Conservation (phyloP, 352 stramenopile species). For the Peronospora farinosa region DNA sequence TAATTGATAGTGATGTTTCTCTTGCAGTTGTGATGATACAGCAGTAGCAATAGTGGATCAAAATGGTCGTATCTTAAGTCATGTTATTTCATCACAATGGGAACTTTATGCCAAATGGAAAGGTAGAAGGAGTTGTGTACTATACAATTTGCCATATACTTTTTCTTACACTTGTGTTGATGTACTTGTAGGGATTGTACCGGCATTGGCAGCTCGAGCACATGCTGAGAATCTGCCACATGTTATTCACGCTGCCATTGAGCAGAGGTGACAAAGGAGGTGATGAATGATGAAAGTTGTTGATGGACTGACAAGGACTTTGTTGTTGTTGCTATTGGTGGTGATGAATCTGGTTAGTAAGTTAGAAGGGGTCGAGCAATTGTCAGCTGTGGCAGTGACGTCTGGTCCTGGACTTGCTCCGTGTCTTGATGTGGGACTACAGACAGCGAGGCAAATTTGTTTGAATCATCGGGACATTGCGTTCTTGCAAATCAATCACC, state of each 20-base stretch:
- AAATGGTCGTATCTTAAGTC: slow-evolving; percentile 89
- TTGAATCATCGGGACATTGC: slow-evolving; percentile 77
- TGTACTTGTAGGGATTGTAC: slow-evolving; percentile 94
- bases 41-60: slow-evolving; percentile 85
- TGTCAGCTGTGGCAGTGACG: slow-evolving; percentile 95
- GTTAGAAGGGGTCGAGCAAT: slow-evolving; percentile 60
- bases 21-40: slow-evolving; percentile 90
- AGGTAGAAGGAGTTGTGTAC: slow-evolving; percentile 25
- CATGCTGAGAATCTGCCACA: slow-evolving; percentile 93
- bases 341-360: slow-evolving; percentile 30
- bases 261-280: slow-evolving; percentile 59
- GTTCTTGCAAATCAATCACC: slow-evolving; percentile 96
- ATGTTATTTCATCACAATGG: slow-evolving; percentile 91
- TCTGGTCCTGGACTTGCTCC: slow-evolving; percentile 95
- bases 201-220: slow-evolving; percentile 88
- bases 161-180: neutral
- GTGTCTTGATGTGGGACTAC: slow-evolving; percentile 93
- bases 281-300: too few relatives aligned
- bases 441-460: slow-evolving; percentile 78
- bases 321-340: neutral
- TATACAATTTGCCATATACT: slow-evolving; percentile 7
- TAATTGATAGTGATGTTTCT: neutral
- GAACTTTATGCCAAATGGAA: slow-evolving; percentile 83
- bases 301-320: neutral
- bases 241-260: slow-evolving; percentile 88